Conservation (phyloP, 192 early-diverging fungal genomes). For the Piromyces sp. region DNA sequence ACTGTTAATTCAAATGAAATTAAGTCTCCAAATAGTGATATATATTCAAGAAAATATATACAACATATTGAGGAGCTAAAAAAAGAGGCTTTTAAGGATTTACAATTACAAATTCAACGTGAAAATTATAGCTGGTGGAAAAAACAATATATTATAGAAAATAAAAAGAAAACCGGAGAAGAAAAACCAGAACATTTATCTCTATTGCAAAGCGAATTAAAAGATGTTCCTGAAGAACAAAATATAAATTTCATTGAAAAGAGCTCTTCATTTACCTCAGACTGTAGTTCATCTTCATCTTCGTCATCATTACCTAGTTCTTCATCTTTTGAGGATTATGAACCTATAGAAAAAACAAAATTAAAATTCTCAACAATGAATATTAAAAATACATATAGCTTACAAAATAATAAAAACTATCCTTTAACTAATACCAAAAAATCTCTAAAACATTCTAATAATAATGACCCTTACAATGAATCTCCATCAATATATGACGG, state of each 20-base stretch:
- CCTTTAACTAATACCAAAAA: neutral
- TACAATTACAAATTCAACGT: neutral
- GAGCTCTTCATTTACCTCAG: neutral
- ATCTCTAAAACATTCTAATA: neutral
- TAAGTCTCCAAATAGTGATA: neutral
- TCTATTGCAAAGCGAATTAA: neutral
- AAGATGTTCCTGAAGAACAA: neutral
- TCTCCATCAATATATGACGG: neutral
- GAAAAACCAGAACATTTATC: neutral
- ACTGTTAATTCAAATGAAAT: neutral
- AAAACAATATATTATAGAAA: neutral
- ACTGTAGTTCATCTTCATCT: neutral
- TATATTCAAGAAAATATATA: neutral
- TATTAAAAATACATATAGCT: too few species aligned
- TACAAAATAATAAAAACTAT: neutral
- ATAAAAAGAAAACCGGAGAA: neutral
- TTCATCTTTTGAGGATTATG: too few species aligned
- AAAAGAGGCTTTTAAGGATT: neutral
- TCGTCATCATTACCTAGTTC: too few species aligned
- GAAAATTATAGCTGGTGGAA: neutral
- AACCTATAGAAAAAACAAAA: too few species aligned
- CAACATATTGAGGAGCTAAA: neutral
- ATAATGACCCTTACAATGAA: neutral
- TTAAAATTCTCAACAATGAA: too few species aligned
- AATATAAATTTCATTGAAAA: neutral